Evolutionary conservation across 2,329 filamentous ascomycete genomes (phyloP).

Genomic region (Chrysoporthe deuterocubensis): DNA sequence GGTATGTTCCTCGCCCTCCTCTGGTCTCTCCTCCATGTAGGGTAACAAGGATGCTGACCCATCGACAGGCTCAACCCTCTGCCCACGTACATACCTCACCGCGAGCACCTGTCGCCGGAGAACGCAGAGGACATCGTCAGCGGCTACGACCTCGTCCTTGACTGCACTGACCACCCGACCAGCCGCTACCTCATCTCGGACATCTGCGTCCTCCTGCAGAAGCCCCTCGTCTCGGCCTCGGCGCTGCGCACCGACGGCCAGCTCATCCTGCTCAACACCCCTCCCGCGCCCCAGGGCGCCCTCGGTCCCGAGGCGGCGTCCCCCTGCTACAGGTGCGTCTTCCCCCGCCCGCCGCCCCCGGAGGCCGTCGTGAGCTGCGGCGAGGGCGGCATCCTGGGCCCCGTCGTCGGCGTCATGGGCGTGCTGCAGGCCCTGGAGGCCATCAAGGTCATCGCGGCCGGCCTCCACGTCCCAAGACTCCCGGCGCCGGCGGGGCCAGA

Average conservation of each 20-base stretch:
- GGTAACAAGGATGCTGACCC: background rate
- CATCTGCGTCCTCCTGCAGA: slow-evolving; percentile 77
- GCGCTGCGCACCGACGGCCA: slow-evolving; percentile 89
- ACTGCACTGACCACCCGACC: slow-evolving; percentile 93
- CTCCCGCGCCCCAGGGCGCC: slow-evolving; percentile 64
- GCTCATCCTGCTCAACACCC: slow-evolving; percentile 84
- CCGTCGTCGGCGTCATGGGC: slow-evolving; percentile 92
- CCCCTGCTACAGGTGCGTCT: slow-evolving; percentile 93
- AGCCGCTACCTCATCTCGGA: slow-evolving; percentile 94
- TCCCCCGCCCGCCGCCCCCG: slow-evolving; percentile 82
- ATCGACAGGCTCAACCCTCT: slow-evolving; percentile 70
- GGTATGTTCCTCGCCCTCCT: slow-evolving; percentile 44
- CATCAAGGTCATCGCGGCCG: slow-evolving; percentile 73
- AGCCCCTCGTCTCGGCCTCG: slow-evolving; percentile 85
- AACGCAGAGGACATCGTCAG: slow-evolving; percentile 70
- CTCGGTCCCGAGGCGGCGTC: slow-evolving; percentile 53
- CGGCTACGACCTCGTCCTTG: slow-evolving; percentile 81
- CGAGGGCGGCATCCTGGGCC: slow-evolving; percentile 89
- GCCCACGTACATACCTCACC: slow-evolving; percentile 66
- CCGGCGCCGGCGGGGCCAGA: background rate
- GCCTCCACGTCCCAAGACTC: slow-evolving; percentile 31
- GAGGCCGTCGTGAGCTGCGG: slow-evolving; percentile 85
- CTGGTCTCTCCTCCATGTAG: background rate
- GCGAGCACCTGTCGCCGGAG: slow-evolving; percentile 66
- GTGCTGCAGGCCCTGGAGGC: slow-evolving; percentile 89